These are phyloP conservation scores for Plasmodium fragile DNA, from an alignment of 169 alveolate genomes.

Conservation along the genomic window DNA sequence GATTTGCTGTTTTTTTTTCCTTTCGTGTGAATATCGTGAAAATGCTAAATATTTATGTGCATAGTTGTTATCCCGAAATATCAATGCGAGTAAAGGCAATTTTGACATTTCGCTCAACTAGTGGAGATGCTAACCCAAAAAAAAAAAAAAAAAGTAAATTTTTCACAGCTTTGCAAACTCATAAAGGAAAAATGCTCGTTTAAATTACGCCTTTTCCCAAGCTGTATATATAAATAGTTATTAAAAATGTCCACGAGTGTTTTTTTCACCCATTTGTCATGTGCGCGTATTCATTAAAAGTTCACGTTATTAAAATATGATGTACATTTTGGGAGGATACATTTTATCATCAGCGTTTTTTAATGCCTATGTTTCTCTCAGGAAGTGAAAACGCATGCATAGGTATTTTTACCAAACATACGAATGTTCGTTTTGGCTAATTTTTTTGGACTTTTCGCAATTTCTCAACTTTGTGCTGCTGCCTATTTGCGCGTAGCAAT, in stretches of 20 bases:
- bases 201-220: not conserved
- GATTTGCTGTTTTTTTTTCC: not conserved
- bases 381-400: not conserved
- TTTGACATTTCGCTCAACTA: not conserved
- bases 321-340: not conserved
- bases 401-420: not conserved
- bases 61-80: not conserved
- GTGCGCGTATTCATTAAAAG: not conserved
- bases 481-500: not conserved
- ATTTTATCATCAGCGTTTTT: not conserved
- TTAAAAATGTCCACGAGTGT: not conserved
- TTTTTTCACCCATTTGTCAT: not conserved
- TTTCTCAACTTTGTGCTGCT: not conserved
- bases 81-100: not conserved
- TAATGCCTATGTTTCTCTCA: not conserved
- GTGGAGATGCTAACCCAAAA: not conserved
- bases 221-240: not conserved
- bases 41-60: not conserved
- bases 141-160: not conserved
- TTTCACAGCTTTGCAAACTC: not conserved
- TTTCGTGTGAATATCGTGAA: not conserved
- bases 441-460: not conserved
- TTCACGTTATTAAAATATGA: not conserved
- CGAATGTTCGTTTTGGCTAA: not conserved
- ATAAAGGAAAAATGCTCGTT: not conserved